Evolutionary conservation across 805 yeast genomes (phyloP).

Genomic region (Candida fluviatilis): DNA sequence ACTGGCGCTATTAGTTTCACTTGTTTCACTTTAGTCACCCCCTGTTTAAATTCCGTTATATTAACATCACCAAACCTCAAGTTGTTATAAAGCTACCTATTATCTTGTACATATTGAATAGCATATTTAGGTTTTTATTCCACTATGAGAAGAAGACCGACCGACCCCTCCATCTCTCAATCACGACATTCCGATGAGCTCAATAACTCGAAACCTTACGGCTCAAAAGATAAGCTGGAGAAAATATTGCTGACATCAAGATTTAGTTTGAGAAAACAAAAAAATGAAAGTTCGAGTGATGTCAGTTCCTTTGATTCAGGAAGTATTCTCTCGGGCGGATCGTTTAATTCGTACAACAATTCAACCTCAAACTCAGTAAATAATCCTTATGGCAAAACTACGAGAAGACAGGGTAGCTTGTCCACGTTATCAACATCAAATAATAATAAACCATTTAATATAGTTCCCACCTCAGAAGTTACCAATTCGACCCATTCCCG

Average conservation of each 20-base stretch:
- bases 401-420: conserved; percentile 11
- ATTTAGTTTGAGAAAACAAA: conserved; percentile 31
- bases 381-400: conserved; percentile 4
- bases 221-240: conserved; percentile 7
- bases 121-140: too few relatives aligned
- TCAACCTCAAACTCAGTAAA: not conserved
- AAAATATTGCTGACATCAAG: conserved; percentile 33
- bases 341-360: conserved; percentile 7
- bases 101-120: too few relatives aligned
- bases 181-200: conserved; percentile 17
- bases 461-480: conserved; percentile 27
- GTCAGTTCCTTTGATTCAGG: conserved; percentile 29
- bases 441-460: conserved; percentile 15
- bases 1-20: too few relatives aligned
- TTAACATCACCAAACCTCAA: too few relatives aligned
- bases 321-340: conserved; percentile 23
- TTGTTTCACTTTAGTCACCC: too few relatives aligned
- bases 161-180: conserved; percentile 8
- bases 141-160: conserved; percentile 21
- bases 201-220: conserved; percentile 25
- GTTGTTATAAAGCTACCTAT: too few relatives aligned
- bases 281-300: conserved; percentile 23
- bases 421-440: conserved; percentile 10
- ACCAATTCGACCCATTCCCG: conserved; percentile 33
- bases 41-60: too few relatives aligned